Conservation (phyloP, 495 filamentous ascomycete species). For the Neurospora sp. region DNA sequence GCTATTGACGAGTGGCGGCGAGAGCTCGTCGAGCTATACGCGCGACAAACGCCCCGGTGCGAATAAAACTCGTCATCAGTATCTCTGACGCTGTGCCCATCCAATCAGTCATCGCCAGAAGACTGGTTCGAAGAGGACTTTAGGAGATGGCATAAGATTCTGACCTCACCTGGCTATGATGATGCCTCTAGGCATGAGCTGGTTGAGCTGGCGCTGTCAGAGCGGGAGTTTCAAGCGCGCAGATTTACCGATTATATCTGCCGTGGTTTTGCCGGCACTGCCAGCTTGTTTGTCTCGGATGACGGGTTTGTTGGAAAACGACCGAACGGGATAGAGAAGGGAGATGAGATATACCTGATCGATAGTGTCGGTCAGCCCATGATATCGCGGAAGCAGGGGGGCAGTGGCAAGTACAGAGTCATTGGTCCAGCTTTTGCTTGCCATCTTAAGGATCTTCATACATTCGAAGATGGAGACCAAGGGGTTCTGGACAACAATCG, state of each 20-base stretch:
- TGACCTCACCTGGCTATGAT: background rate
- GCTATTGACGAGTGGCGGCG: background rate
- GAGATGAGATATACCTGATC: background rate
- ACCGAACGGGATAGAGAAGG: background rate
- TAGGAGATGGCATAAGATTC: background rate
- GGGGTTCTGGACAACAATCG: background rate
- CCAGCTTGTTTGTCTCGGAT: background rate
- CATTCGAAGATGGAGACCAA: background rate
- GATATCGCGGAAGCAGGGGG: background rate
- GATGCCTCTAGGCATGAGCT: background rate
- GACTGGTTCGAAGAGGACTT: background rate
- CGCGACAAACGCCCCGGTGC: background rate
- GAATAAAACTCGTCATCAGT: background rate
- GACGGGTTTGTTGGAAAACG: background rate
- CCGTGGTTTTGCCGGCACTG: background rate
- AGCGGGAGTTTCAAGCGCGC: background rate
- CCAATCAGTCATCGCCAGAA: background rate
- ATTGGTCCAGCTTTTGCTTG: background rate
- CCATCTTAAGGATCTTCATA: background rate
- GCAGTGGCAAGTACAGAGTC: background rate
- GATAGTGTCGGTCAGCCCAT: background rate
- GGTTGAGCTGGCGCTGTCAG: background rate
- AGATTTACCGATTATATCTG: background rate
- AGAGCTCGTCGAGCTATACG: background rate
- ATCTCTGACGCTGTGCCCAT: background rate